Percentiles rank a stretch among this genome's conserved stretches.
Conservation (phyloP, 2,329 filamentous ascomycete genomes). For the Fusarium ambrosium region DNA sequence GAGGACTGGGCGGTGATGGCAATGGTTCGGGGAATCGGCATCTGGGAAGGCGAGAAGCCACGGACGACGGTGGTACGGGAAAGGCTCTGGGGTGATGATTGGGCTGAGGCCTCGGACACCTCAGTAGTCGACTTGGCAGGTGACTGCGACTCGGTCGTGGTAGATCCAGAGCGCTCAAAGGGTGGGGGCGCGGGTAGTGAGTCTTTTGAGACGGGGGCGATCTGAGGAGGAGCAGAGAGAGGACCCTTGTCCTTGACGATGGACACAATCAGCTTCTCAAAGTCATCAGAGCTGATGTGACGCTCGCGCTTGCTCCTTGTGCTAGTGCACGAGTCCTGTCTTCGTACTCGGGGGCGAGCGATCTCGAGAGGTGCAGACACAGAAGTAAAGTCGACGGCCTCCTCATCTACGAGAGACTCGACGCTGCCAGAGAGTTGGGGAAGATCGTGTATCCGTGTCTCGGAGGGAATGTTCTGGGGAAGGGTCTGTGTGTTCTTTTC, state of each 20-base stretch:
- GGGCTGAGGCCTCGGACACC: slow-evolving; percentile 47
- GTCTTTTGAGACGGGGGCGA: slow-evolving; percentile 56
- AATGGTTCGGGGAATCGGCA: slow-evolving; percentile 63
- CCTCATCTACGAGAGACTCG: slow-evolving; percentile 80
- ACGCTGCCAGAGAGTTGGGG: slow-evolving; percentile 84
- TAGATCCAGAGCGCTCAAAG: slow-evolving; percentile 59
- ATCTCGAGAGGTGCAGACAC: slow-evolving; percentile 70
- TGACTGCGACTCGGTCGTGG: slow-evolving; percentile 59
- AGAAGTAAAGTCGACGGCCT: slow-evolving; percentile 69
- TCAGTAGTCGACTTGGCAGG: slow-evolving; percentile 72
- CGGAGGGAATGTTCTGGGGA: slow-evolving; percentile 64
- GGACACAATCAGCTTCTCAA: slow-evolving; percentile 93
- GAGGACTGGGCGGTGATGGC: slow-evolving; percentile 65
- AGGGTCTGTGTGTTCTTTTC: slow-evolving; percentile 63
- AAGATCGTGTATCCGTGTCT: slow-evolving; percentile 64
- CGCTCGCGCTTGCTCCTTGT: slow-evolving; percentile 83
- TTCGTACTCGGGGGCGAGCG: slow-evolving; percentile 75
- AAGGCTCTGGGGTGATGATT: slow-evolving; percentile 46
- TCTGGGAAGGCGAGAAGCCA: slow-evolving; percentile 84
- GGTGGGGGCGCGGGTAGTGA: slow-evolving; percentile 50
- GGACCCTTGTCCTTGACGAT: slow-evolving; percentile 89
- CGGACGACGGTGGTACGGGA: slow-evolving; percentile 72
- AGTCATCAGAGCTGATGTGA: slow-evolving; percentile 91
- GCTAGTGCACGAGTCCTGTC: slow-evolving; percentile 78
- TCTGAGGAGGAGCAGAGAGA: slow-evolving; percentile 58